Percentiles rank a stretch among this genome's conserved stretches.
These are phyloP conservation scores for Gloeopeniophorella convolvens DNA, from an alignment of 768 basidiomycete genomes.

Conservation along the genomic window DNA sequence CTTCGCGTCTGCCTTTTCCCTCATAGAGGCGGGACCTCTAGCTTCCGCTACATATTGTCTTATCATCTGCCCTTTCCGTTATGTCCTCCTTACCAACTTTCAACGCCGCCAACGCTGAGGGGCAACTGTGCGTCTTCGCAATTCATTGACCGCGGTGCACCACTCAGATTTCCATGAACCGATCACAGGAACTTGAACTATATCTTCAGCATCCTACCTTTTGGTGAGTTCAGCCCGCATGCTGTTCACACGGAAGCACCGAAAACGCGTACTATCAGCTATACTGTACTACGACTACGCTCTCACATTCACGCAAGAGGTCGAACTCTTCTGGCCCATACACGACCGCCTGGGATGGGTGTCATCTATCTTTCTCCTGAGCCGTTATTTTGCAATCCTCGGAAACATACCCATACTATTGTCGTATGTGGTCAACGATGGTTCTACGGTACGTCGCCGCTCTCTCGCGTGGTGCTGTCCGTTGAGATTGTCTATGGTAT, in stretches of 20 bases:
- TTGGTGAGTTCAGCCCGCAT: constrained; percentile 4
- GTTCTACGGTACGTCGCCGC: neutral
- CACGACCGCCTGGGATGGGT: neutral
- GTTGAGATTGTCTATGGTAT: too few species aligned
- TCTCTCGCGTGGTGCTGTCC: neutral
- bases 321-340: constrained; percentile 18
- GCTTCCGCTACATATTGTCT: too few species aligned
- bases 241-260: too few species aligned
- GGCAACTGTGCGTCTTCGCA: too few species aligned
- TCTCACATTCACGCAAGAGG: constrained; percentile 20
- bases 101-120: too few species aligned
- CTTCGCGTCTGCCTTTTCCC: too few species aligned
- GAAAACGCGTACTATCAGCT: too few species aligned
- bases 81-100: too few species aligned
- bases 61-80: too few species aligned
- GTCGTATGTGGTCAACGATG: neutral
- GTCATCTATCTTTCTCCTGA: constrained; percentile 18
- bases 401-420: constrained; percentile 15
- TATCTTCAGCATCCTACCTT: neutral
- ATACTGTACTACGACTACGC: constrained; percentile 22
- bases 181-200: neutral
- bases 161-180: too few species aligned
- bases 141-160: too few species aligned
- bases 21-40: too few species aligned
- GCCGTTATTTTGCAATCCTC: constrained; percentile 20